Evolutionary conservation across 1,284 basidiomycete genomes (phyloP), one percentile per base, ranked within the genome.

Genomic region (Fomitopsis pinicola): DNA sequence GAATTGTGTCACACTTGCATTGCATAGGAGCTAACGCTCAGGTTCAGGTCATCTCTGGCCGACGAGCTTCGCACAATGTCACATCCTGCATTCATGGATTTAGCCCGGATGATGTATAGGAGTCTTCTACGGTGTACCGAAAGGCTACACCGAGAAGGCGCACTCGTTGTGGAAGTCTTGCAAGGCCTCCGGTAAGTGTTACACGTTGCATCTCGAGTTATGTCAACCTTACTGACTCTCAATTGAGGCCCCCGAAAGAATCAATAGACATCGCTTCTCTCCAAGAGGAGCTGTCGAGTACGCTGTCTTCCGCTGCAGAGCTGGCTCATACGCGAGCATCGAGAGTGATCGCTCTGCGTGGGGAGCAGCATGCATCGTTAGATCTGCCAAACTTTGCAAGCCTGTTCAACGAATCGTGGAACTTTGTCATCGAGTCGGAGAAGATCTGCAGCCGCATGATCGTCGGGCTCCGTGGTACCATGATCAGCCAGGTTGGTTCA

Each of bases 351-450:
- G 80, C 84, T 50, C 79, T 87, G 5, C 87, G 97, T 40, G 79
- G 87, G 6, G 92, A 95, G 64, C 87, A 90, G 62, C 93, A 97
- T 71, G 81, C 90, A 0, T 73, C 82, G 7, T 80, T 98, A 22
- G 78, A 87, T 35, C 76, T 98, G 44, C 75, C 80, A 1, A 84
- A 87, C 40, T 99, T 98, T 77, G 79, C 94, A 44, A 82, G 81
- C 30, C 78, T 98, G 59, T 97, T 96, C 79, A 87, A 89, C 63
- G 84, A 87, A 66, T 89, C 90, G 12, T 98, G 95, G 95, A 76
- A 82, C 45, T 98, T 98, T 70, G 93, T 98, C 28, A 82, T 97
- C 9, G 81, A 82, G 62, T 94, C 91, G 66, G 97, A 99, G 74
- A 83, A 87, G 28, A 80, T 97, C 33, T 93, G 90, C 66, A 83